A percentile compares a stretch with the other conserved stretches of the same genome.
phyloP scores from a whole-genome alignment of 192 early-diverging fungal genomes.

The Backusella luteola region DNA sequence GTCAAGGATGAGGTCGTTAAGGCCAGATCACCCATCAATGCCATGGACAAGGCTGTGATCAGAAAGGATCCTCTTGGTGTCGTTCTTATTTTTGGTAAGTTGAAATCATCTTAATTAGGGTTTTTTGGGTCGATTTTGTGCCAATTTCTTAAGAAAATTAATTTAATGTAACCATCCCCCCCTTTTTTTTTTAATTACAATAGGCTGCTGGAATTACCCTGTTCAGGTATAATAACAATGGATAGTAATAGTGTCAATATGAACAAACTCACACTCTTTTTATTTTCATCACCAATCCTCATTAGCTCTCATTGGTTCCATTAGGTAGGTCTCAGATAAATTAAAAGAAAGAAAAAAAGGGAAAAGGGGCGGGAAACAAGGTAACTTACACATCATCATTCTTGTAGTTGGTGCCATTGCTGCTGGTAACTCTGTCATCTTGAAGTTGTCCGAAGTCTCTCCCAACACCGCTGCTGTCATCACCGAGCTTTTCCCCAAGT shows the following conservation, averaged over 20 bases:
- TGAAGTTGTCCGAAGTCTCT: slow-evolving; percentile 86
- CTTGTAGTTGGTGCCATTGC: slow-evolving; percentile 78
- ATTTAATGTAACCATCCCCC: background rate
- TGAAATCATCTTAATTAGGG: background rate
- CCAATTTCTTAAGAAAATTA: background rate
- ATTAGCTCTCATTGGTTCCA: slow-evolving; percentile 23
- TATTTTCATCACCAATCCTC: background rate
- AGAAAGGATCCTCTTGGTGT: slow-evolving; percentile 79
- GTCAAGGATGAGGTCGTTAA: slow-evolving; percentile 44
- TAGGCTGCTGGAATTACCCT: slow-evolving; percentile 55
- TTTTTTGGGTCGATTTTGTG: background rate
- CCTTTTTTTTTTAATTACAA: background rate
- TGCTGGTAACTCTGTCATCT: slow-evolving; percentile 81
- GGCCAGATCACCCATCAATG: slow-evolving; percentile 36
- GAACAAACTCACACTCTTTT: background rate
- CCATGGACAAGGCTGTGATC: slow-evolving; percentile 47
- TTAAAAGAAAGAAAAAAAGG: background rate
- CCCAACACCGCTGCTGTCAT: slow-evolving; percentile 63
- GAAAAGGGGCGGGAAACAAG: background rate
- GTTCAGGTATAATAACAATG: slow-evolving; percentile 36
- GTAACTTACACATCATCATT: slow-evolving; percentile 18
- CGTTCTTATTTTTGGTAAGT: slow-evolving; percentile 63
- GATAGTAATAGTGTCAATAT: background rate
- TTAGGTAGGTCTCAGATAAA: slow-evolving; percentile 10
- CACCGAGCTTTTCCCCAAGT: slow-evolving; percentile 66